Percentiles rank a stretch among this genome's conserved stretches.
Conservation (phyloP, 306 rosid species). For the Cercis canadensis region DNA sequence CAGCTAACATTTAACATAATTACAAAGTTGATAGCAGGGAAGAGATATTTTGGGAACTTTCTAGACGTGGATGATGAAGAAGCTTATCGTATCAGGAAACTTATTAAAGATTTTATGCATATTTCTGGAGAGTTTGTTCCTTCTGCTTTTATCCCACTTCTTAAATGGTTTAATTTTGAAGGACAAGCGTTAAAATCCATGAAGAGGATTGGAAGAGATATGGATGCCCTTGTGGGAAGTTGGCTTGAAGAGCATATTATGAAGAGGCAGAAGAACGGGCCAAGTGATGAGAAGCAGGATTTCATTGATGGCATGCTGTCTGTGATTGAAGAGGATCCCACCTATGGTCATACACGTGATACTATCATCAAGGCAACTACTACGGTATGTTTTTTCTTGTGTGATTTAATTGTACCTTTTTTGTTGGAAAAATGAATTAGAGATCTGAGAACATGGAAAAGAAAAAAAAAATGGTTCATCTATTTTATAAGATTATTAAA, state of each 20-base stretch:
- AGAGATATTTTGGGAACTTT: conserved; percentile 28
- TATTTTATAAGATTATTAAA: too few relatives aligned
- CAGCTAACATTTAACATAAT: conserved; percentile 29
- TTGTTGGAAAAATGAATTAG: too few relatives aligned
- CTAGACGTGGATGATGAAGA: conserved; percentile 6
- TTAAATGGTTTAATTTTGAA: conserved; percentile 32
- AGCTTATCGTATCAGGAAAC: conserved; percentile 15
- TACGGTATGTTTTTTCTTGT: conserved; percentile 20
- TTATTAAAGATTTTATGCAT: conserved; percentile 32
- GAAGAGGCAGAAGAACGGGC: not conserved
- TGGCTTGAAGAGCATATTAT: conserved; percentile 37
- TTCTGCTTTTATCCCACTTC: conserved; percentile 27
- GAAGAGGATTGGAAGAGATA: conserved; percentile 32
- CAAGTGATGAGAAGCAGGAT: conserved; percentile 21
- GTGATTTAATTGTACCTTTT: too few relatives aligned
- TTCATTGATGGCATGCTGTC: conserved; percentile 42
- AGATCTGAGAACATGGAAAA: too few relatives aligned
- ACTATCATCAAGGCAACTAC: conserved; percentile 40
- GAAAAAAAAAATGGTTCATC: too few relatives aligned
- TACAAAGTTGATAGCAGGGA: conserved; percentile 24
- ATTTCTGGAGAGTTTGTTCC: not conserved
- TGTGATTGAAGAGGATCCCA: conserved; percentile 8
- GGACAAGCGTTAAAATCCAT: conserved; percentile 17
- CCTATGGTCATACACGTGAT: conserved; percentile 19
- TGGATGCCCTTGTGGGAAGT: conserved; percentile 24